Conservation (phyloP, 2,329 filamentous ascomycete genomes). For the Aspergillus arachidicola region DNA sequence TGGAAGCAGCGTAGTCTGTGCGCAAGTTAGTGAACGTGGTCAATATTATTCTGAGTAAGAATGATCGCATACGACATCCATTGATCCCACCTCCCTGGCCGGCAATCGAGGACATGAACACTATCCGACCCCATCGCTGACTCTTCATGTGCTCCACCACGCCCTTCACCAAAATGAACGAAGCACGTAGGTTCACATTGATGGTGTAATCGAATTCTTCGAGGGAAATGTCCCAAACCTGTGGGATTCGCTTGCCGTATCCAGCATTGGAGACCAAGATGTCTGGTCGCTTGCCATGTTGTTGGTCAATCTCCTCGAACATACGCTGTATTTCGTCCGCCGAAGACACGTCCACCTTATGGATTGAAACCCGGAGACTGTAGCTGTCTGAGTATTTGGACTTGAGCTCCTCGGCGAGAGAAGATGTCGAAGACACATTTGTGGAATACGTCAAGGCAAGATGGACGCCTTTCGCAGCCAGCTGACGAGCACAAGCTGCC, state of each 20-base stretch:
- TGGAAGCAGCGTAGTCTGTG: conserved; percentile 58
- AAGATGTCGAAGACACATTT: conserved; percentile 51
- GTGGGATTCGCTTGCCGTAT: conserved; percentile 62
- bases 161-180: conserved; percentile 64
- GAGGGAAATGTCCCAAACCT: conserved; percentile 61
- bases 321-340: conserved; percentile 57
- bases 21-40: neutral
- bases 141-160: conserved; percentile 63
- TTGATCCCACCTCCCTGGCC: conserved; percentile 66
- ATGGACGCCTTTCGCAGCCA: conserved; percentile 55
- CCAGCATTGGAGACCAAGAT: conserved; percentile 70
- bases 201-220: conserved; percentile 68
- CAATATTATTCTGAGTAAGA: neutral
- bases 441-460: conserved; percentile 63
- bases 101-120: conserved; percentile 66
- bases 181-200: conserved; percentile 63
- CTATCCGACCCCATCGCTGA: conserved; percentile 64
- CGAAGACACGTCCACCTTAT: conserved; percentile 61
- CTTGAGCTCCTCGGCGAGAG: conserved; percentile 48
- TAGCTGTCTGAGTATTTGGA: conserved; percentile 29
- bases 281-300: conserved; percentile 60
- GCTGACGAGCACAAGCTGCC: conserved; percentile 58
- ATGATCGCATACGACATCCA: conserved; percentile 51
- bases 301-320: conserved; percentile 56
- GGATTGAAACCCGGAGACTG: conserved; percentile 51